Evolutionary conservation across 345 rosid genomes (phyloP).

Genomic region (Eutrema yunnanense): DNA sequence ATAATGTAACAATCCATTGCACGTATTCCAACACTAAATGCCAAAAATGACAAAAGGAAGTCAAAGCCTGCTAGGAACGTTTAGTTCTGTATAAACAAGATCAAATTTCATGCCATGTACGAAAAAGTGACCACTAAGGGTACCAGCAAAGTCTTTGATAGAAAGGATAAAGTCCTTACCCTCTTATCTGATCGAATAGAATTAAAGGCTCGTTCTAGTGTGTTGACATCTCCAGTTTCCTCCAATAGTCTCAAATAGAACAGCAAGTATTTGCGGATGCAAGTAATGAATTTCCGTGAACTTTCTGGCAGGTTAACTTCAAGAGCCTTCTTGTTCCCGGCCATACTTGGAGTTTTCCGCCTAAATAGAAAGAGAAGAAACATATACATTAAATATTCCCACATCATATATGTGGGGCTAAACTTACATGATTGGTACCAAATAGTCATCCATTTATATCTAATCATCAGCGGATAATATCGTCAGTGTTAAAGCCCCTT

Average conservation of each 20-base stretch:
- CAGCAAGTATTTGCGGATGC: constrained; percentile 82
- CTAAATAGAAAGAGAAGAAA: constrained; percentile 37
- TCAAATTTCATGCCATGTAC: background rate
- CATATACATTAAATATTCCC: constrained; percentile 7
- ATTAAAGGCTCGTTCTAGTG: constrained; percentile 80
- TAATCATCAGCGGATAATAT: constrained; percentile 3
- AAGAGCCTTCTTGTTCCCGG: constrained; percentile 80
- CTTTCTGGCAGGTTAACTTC: constrained; percentile 95
- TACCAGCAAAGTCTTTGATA: background rate
- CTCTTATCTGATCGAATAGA: constrained; percentile 88
- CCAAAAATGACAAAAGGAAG: background rate
- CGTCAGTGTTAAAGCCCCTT: background rate
- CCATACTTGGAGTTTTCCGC: constrained; percentile 72
- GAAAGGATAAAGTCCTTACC: constrained; percentile 41
- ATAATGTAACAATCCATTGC: constrained; percentile 2
- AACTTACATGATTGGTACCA: background rate
- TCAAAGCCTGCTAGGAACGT: background rate
- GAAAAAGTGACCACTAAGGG: constrained; percentile 3
- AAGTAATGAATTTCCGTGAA: constrained; percentile 92
- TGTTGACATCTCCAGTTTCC: constrained; percentile 72
- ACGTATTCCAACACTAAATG: background rate
- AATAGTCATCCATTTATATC: background rate
- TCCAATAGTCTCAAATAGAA: constrained; percentile 88
- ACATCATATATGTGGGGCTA: background rate
- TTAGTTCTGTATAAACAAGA: background rate